Evolutionary conservation across 176 grass and related monocot species (phyloP), one percentile per base, ranked within the genome.

Genomic region (Aegilops sharonensis): DNA sequence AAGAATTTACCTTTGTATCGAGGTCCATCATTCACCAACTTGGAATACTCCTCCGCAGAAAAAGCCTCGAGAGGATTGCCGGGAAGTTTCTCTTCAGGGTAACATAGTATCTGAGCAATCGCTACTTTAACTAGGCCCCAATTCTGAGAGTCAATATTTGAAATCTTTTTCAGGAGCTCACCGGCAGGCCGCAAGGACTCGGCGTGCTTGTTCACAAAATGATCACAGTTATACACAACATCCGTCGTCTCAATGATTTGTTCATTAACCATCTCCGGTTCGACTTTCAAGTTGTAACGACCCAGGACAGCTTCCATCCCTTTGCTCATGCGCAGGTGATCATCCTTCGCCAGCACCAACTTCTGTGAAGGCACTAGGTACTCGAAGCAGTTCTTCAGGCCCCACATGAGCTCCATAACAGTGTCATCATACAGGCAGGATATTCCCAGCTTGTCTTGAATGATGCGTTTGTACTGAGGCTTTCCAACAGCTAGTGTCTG

Each of bases 401-500:
- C 68, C 68, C 34, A 71, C 68, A 71, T 71, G 4, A 71, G 9
- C 68, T 71, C 68, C 35, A 37, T 36, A 18, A 70, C 67, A 5
- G 17, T 8, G 9, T 15, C 31, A 21, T 8, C 37, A 9, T 8
- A 37, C 0, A 70, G 7, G 67, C 67, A 70, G 32, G 8, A 9
- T 70, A 70, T 70, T n/a, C 9, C 9, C 18, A 72, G 12, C 21
- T 37, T 5, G 0, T 72, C 4, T 21, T 23, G 0, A 0, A 72
- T 72, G 69, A 43, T 37, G 11, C 12, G 1, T 42, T 37, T 11
- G 69, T 72, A 72, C 3, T 42, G 2, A 1, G 39, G 4, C 20
- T 72, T n/a, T 13, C 21, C 69, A 72, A 72, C 69, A 42, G 69
- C 69, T 72, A 72, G 9, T 72, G 69, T 72, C 40, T 72, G 7